Evolutionary conservation across 2,329 filamentous ascomycete genomes (phyloP), one percentile per base, ranked within the genome.

Genomic region (Aspergillus pseudoglaucus): DNA sequence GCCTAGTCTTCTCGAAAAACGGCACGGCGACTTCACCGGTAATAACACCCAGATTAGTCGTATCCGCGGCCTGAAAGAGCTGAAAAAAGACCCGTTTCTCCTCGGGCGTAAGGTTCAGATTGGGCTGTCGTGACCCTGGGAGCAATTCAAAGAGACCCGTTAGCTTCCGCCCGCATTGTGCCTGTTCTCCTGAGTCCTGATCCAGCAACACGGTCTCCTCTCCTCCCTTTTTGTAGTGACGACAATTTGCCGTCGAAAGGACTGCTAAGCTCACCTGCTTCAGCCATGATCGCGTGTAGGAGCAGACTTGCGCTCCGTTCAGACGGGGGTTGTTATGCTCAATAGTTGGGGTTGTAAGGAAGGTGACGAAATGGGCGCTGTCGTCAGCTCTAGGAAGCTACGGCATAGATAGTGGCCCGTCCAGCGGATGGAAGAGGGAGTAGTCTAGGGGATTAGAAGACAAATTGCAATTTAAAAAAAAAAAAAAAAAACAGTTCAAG

Each of bases 11-110:
- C 71, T 97, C 90, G 66, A 98, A 98, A 76, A 98, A 97, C 67
- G 90, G 88, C 68, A 98, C 90, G 50, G 93, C 93, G 52, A 94
- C 81, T 71, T 98, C 93, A 69, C 93, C 93, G 15, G 93, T 96
- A 30, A 98, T 88, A 55, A 97, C 90, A 47, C 90, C 90, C 49
- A 95, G 85, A 65, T 82, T 87, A 60, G 96, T 93, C 50, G 85
- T 87, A 71, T 98, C 93, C 57, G 93, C 93, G 61, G 90, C 85
- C 68, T 87, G 84, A 73, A 98, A 96, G 54, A 98, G 84, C 70
- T 93, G 89, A 59, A 87, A 88, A 70, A 94, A 98, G 50, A 88
- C 82, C 69, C 89, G 87, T 75, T 95, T 96, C 79, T 98, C 93
- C 58, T 97, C 90, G 43, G 87, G 74, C 25, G 84, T 88, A 56